Evolutionary conservation across 306 rosid genomes (phyloP).

Genomic region (Ormosia emarginata): DNA sequence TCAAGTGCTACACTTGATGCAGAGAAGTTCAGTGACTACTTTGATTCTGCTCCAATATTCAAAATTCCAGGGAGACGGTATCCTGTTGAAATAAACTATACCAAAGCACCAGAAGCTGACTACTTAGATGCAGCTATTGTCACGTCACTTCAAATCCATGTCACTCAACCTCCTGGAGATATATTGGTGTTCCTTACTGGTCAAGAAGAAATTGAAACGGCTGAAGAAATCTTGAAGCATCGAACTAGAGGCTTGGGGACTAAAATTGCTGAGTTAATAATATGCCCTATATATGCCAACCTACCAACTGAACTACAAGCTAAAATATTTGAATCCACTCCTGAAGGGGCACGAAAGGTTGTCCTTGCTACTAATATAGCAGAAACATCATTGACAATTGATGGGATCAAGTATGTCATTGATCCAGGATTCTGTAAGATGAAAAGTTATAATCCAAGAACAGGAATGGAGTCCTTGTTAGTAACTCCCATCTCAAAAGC

Average conservation of each 20-base stretch:
- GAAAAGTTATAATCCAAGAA: constrained; percentile 79
- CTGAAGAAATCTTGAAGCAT: constrained; percentile 92
- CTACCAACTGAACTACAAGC: constrained; percentile 94
- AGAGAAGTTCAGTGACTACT: constrained; percentile 88
- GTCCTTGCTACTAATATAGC: constrained; percentile 98
- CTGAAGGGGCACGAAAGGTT: constrained; percentile 94
- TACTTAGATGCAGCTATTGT: constrained; percentile 96
- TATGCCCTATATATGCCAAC: constrained; percentile 96
- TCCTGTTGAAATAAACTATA: constrained; percentile 88
- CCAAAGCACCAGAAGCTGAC: constrained; percentile 97
- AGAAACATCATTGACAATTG: constrained; percentile 92
- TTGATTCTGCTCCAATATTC: constrained; percentile 94
- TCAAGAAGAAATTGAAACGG: constrained; percentile 97
- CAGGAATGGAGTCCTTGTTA: constrained; percentile 92
- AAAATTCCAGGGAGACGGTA: constrained; percentile 88
- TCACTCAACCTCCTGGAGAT: constrained; percentile 88
- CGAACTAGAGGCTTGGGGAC: constrained; percentile 87
- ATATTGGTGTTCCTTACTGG: constrained; percentile 90
- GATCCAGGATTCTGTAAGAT: constrained; percentile 92
- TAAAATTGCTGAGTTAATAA: constrained; percentile 87
- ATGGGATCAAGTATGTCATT: constrained; percentile 94
- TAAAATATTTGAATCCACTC: constrained; percentile 93
- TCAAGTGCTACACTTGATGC: constrained; percentile 98
- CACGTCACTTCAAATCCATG: constrained; percentile 89
- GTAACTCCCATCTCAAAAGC: constrained; percentile 92